Evolutionary conservation across 371 early-diverging fungal genomes (phyloP).

Genomic region (Homolaphlyctis polyrhiza): DNA sequence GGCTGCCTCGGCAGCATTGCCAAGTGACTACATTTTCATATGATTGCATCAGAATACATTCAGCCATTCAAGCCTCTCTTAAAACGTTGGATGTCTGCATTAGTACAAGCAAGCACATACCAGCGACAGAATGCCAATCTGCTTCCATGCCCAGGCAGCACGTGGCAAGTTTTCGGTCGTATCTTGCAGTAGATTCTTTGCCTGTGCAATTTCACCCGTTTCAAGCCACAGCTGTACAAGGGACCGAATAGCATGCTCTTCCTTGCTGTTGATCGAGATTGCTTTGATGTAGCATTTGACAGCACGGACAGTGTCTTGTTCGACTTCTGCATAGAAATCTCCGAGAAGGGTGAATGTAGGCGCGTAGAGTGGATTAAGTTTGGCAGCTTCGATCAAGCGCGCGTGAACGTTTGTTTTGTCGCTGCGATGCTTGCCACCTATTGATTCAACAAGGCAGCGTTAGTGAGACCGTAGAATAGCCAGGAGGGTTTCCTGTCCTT

Average conservation of each 20-base stretch:
- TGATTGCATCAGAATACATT: not conserved
- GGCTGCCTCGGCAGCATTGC: constrained; percentile 52
- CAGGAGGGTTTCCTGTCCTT: too few species aligned
- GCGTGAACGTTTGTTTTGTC: constrained; percentile 58
- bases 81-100: too few species aligned
- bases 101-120: too few species aligned
- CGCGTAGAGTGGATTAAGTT: constrained; percentile 60
- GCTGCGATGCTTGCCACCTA: constrained; percentile 38
- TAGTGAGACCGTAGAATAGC: too few species aligned
- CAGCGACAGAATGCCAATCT: constrained; percentile 69
- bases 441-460: too few species aligned
- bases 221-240: constrained; percentile 59
- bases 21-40: constrained; percentile 8
- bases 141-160: constrained; percentile 73
- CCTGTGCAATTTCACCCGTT: constrained; percentile 31
- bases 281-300: constrained; percentile 74
- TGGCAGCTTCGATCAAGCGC: constrained; percentile 68
- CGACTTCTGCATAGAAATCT: constrained; percentile 66
- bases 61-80: not conserved
- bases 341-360: constrained; percentile 76
- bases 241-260: constrained; percentile 62
- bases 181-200: constrained; percentile 50
- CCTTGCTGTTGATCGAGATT: constrained; percentile 55
- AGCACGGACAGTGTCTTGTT: constrained; percentile 61
- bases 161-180: constrained; percentile 41